Percentiles rank a stretch among this genome's conserved stretches.
These are phyloP conservation scores for Russula griseocarnosa DNA, from an alignment of 768 basidiomycete genomes.

Conservation along the genomic window DNA sequence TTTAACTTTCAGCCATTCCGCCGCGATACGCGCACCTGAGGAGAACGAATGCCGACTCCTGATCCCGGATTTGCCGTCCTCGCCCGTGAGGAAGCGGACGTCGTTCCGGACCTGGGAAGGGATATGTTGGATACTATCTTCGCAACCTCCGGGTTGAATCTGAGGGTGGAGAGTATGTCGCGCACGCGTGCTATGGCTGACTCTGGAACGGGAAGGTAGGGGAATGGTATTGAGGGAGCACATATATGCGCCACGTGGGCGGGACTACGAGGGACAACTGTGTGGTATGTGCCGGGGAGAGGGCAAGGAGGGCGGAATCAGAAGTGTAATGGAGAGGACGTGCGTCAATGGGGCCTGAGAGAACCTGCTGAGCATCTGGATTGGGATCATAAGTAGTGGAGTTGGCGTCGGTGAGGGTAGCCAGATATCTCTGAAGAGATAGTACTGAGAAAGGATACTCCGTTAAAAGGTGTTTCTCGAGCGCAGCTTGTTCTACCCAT, in stretches of 20 bases:
- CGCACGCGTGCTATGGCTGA: conserved; percentile 53
- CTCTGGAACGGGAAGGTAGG: conserved; percentile 54
- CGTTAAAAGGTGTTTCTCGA: conserved; percentile 40
- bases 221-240: conserved; percentile 47
- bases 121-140: conserved; percentile 67
- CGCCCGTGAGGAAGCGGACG: conserved; percentile 81
- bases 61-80: conserved; percentile 68
- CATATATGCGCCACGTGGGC: conserved; percentile 64
- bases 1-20: conserved; percentile 66
- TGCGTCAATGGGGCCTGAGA: conserved; percentile 26
- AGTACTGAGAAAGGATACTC: conserved; percentile 13
- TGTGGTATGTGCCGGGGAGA: conserved; percentile 41
- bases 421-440: conserved; percentile 14
- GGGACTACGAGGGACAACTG: conserved; percentile 63
- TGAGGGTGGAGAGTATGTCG: conserved; percentile 52
- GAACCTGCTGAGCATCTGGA: conserved; percentile 13
- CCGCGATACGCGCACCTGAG: conserved; percentile 57
- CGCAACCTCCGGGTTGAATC: conserved; percentile 67
- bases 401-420: conserved; percentile 23
- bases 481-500: conserved; percentile 44
- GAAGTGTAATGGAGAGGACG: conserved; percentile 43
- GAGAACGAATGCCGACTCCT: conserved; percentile 80
- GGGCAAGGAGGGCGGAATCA: conserved; percentile 48
- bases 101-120: conserved; percentile 59
- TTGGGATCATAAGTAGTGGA: conserved; percentile 2